Base-by-base conservation (phyloP, 192 early-diverging fungal species). In the Allomyces arbusculus region DNA sequence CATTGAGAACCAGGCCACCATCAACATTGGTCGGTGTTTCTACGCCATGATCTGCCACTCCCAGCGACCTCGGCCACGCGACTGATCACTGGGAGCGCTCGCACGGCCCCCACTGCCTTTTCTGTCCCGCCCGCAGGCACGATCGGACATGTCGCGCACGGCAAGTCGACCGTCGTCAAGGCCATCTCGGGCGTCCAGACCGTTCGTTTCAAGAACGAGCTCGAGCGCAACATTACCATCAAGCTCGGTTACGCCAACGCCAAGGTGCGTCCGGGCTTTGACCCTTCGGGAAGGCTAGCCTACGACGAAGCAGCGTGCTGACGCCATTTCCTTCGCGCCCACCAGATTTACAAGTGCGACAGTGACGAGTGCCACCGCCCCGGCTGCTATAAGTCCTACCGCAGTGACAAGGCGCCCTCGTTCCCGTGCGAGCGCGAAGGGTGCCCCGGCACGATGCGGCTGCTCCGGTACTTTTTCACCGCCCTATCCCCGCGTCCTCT, bases 241-340 rank as follows among this genome's bases (percentile, higher is more conserved):
- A 99, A 95, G 78, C 83, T 99, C 45, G 95, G 95, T 63, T 99
- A 99, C 71, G 94, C 95, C 66, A 99, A 99, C 69, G 94, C 95
- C 64, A 99, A 99, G 79, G 85, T 88, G 64, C 9, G 25, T 24
- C 6, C n/a, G 64, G 40, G 20, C 12, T 12, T 64, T 61, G 19
- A 16, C 25, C 61, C 1, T 66, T 66, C 14, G n/a, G 9, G 14
- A 66, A 73, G 24, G 40, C n/a, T 23, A 24, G 62, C 9, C 26
- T 66, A 19, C n/a, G 16, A 19, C 61, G 25, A 28, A 40, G 19
- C 43, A 63, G 23, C 26, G 43, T 61, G 10, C 14, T 20, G 61
- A 50, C 20, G 65, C 43, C 26, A 12, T 25, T 26, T 55, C 65
- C 24, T 67, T 16, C 50, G 24, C 64, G 20, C 33, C 44, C 0